Evolutionary conservation across 2,329 filamentous ascomycete genomes (phyloP).

Genomic region (Cytospora piceae): DNA sequence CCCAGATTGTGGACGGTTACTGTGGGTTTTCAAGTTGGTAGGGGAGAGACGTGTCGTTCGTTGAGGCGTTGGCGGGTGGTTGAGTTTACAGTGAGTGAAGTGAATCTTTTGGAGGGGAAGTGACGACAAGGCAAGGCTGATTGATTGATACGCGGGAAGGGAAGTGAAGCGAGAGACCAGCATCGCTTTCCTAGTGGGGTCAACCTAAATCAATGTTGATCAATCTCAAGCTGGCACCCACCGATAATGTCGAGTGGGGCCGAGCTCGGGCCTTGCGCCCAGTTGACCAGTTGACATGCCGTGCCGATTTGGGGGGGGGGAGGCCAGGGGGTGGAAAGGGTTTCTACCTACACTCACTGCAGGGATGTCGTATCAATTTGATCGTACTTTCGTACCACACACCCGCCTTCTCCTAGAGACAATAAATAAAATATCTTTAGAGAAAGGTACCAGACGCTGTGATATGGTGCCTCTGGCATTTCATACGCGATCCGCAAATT

Average conservation of each 20-base stretch:
- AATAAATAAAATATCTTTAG: too few relatives aligned
- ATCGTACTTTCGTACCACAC: too few relatives aligned
- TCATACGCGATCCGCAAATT: too few relatives aligned
- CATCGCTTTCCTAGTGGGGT: conserved; percentile 17
- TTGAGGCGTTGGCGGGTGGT: background rate
- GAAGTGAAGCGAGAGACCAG: conserved; percentile 3
- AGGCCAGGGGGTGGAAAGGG: too few relatives aligned
- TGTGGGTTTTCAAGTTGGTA: background rate
- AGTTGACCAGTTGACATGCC: background rate
- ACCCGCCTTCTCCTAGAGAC: too few relatives aligned
- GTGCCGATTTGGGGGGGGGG: too few relatives aligned
- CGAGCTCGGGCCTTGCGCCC: background rate
- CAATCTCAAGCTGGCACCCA: too few relatives aligned
- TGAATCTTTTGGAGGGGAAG: background rate
- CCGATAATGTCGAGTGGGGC: background rate
- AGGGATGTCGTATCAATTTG: too few relatives aligned
- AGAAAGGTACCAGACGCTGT: too few relatives aligned
- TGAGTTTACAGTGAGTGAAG: background rate
- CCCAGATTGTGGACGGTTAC: background rate
- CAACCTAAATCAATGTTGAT: background rate
- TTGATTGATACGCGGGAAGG: background rate
- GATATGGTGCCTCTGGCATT: too few relatives aligned
- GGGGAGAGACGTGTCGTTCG: background rate
- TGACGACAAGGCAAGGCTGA: conserved; percentile 4
- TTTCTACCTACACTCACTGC: too few relatives aligned